A percentile compares a stretch with the other conserved stretches of the same genome.
Evolutionary conservation across 768 basidiomycete species (phyloP).

Genomic region (Boletus rufocinnamomeus): DNA sequence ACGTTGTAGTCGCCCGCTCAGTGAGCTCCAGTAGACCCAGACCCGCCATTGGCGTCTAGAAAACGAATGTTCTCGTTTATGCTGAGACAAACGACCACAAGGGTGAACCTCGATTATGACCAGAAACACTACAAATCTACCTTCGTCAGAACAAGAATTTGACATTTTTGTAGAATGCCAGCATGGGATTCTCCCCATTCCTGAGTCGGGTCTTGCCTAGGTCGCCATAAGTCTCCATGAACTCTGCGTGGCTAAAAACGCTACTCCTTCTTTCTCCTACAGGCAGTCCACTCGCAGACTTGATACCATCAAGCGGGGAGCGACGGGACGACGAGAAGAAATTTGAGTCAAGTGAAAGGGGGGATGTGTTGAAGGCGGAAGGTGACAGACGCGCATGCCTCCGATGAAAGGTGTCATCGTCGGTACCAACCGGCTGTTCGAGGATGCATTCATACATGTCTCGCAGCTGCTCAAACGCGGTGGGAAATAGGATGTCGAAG

Average conservation of each 20-base stretch:
- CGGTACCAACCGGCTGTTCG: constrained; percentile 49
- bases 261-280: constrained; percentile 79
- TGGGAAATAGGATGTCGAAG: constrained; percentile 99
- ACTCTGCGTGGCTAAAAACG: constrained; percentile 88
- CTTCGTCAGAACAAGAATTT: constrained; percentile 78
- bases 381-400: constrained; percentile 50
- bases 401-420: constrained; percentile 20
- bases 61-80: neutral
- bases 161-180: constrained; percentile 91
- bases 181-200: constrained; percentile 87
- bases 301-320: constrained; percentile 65
- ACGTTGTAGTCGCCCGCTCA: neutral
- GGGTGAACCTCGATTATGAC: neutral
- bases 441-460: constrained; percentile 91
- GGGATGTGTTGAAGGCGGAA: constrained; percentile 48
- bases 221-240: constrained; percentile 84
- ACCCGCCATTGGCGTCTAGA: neutral
- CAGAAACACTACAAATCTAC: neutral
- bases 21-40: neutral
- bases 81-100: neutral
- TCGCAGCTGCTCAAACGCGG: constrained; percentile 77
- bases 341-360: constrained; percentile 53
- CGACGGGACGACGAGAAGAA: constrained; percentile 70
- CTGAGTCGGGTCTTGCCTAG: constrained; percentile 65
- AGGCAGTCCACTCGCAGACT: constrained; percentile 73